These are phyloP conservation scores for Blastobotrys buckinghamii DNA, from an alignment of 1,139 yeast genomes.

Conservation along the genomic window DNA sequence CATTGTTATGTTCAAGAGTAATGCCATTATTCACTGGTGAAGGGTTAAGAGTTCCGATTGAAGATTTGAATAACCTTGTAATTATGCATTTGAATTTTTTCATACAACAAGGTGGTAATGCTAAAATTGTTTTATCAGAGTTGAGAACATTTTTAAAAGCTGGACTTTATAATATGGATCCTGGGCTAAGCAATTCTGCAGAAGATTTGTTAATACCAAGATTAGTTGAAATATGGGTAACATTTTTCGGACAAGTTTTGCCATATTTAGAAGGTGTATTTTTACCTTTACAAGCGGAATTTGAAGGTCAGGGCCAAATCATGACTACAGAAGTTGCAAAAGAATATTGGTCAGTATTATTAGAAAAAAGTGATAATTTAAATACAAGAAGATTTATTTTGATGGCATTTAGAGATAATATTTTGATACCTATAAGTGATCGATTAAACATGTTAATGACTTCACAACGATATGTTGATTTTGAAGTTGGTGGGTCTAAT, in stretches of 20 bases:
- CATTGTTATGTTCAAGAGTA: slow-evolving; percentile 39
- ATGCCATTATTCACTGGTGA: slow-evolving; percentile 47
- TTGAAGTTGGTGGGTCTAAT: slow-evolving; percentile 11
- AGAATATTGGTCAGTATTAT: slow-evolving; percentile 37
- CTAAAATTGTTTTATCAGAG: slow-evolving; percentile 39
- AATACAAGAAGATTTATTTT: slow-evolving; percentile 32
- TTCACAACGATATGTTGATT: slow-evolving; percentile 21
- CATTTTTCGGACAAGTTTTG: slow-evolving; percentile 47
- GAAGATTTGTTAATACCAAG: slow-evolving; percentile 27
- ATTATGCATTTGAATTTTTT: slow-evolving; percentile 42
- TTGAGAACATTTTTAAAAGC: slow-evolving; percentile 42
- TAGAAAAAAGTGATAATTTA: slow-evolving; percentile 25
- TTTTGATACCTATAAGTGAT: slow-evolving; percentile 33
- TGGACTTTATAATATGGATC: slow-evolving; percentile 42
- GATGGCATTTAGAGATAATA: slow-evolving; percentile 34
- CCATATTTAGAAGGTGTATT: slow-evolving; percentile 57
- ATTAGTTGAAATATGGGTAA: slow-evolving; percentile 45
- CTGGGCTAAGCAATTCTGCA: slow-evolving; percentile 18
- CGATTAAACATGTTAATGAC: slow-evolving; percentile 45
- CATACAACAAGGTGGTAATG: slow-evolving; percentile 36
- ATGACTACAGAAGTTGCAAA: slow-evolving; percentile 30
- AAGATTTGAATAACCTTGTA: slow-evolving; percentile 49
- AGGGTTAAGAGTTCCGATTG: slow-evolving; percentile 46
- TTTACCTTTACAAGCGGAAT: slow-evolving; percentile 52
- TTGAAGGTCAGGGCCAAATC: slow-evolving; percentile 37